Evolutionary conservation across 2,329 filamentous ascomycete genomes (phyloP).

Genomic region (Proliferodiscus dingleyae): DNA sequence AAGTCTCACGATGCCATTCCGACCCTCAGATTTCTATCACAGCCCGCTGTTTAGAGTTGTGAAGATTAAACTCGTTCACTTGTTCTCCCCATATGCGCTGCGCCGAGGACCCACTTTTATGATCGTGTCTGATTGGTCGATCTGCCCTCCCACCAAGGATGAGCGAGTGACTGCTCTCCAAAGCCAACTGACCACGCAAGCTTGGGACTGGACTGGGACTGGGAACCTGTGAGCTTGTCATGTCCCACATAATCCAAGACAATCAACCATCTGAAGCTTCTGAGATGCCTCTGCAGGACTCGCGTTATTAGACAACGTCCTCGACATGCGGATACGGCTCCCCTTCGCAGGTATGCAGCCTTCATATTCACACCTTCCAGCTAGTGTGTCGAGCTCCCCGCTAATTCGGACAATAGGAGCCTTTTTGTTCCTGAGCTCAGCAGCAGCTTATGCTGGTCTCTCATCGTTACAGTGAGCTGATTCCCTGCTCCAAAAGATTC

Average conservation of each 20-base stretch:
- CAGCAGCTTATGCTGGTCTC: constrained; percentile 76
- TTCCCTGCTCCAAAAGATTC: constrained; percentile 68
- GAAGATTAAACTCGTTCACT: background rate
- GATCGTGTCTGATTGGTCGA: background rate
- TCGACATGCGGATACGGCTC: constrained; percentile 70
- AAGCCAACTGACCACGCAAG: constrained; percentile 2
- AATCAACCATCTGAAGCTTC: too few relatives aligned
- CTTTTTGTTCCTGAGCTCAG: constrained; percentile 65
- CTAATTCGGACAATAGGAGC: constrained; percentile 46
- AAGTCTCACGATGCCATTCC: too few relatives aligned
- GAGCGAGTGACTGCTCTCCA: constrained; percentile 7
- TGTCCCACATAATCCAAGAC: background rate
- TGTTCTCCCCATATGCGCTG: too few relatives aligned
- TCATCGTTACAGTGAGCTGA: constrained; percentile 53
- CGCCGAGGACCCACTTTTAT: too few relatives aligned
- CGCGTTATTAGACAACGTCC: background rate
- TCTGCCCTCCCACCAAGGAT: constrained; percentile 7
- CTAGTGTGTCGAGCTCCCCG: constrained; percentile 4
- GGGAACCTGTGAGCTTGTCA: background rate
- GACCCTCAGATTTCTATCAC: too few relatives aligned
- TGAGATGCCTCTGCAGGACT: constrained; percentile 1
- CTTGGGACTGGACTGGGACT: too few relatives aligned
- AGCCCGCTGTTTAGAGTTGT: too few relatives aligned
- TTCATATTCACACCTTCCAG: background rate
- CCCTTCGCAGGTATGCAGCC: constrained; percentile 74